Evolutionary conservation across 2,329 filamentous ascomycete genomes (phyloP).

Genomic region (Neonectria sp.): DNA sequence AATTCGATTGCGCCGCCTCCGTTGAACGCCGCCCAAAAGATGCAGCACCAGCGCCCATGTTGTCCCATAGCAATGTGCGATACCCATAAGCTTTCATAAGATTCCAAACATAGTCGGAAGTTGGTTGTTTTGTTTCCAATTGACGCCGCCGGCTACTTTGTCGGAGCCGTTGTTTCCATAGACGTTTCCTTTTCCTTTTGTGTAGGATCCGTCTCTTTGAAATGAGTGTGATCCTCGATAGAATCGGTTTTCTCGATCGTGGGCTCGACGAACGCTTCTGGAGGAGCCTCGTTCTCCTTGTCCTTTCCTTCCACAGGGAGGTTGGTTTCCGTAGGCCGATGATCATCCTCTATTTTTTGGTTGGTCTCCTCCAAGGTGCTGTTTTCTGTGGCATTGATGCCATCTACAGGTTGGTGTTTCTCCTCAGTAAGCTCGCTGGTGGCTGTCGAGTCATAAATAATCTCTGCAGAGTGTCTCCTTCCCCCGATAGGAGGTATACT

Average conservation of each 20-base stretch:
- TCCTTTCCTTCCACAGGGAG: neutral
- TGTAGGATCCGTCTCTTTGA: neutral
- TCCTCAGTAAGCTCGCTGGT: too few relatives aligned
- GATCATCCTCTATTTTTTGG: neutral
- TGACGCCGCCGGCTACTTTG: neutral
- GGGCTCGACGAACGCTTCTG: neutral
- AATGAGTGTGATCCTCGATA: neutral
- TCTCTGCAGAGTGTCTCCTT: neutral
- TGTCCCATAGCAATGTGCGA: constrained; percentile 10
- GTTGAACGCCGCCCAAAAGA: constrained; percentile 10
- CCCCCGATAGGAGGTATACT: constrained; percentile 12
- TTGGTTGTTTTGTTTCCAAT: constrained; percentile 1
- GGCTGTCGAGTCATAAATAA: neutral
- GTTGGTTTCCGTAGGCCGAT: neutral
- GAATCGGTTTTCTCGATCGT: neutral
- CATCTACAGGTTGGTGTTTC: neutral
- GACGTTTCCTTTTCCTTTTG: constrained; percentile 11
- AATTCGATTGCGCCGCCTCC: neutral
- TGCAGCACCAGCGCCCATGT: constrained; percentile 21
- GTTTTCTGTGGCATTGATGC: neutral
- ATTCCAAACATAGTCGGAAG: neutral
- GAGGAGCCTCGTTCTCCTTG: neutral
- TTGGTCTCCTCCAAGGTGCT: neutral
- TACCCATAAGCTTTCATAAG: constrained; percentile 11
- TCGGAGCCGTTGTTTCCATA: neutral